Base-by-base conservation (phyloP, 306 rosid genomes). In the Trichosanthes truncata region DNA sequence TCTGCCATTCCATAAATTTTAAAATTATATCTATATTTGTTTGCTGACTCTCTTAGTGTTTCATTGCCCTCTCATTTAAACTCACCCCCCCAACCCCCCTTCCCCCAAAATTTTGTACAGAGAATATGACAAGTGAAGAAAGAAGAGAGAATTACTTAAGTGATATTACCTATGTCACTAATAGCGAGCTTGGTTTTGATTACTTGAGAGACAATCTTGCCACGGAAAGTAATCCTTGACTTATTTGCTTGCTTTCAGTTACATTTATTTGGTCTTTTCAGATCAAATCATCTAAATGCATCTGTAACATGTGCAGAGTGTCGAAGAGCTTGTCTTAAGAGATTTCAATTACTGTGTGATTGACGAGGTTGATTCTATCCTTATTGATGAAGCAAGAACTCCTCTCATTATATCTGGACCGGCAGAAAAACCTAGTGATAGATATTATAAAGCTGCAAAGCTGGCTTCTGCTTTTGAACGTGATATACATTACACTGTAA, bases 361-460 rank as follows among this genome's bases (percentile, higher is more conserved):
- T 84, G 99, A 95, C 59, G 99, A 95, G 93, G 97, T 95, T 77
- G 99, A 95, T 89, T 95, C 99, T 25, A 95, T 95, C 89, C 99
- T 95, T 74, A 87, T 95, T 68, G 99, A 95, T 74, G 99, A 95
- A 88, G 99, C 99, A 66, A 93, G 99, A 87, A 95, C 97, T 17
- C 97, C 99, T 78, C 99, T 93, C 79, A 95, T 95, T 76, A 93
- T 95, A 85, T 95, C 98, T 79, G 97, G 98, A 77, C 95, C 95
- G 69, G 97, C 98, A 23, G 98, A 95, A 81, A 92, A 89, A 84
- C 98, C 98, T 26, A 91, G 98, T 62, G 96, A 92, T 81, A 88
- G 84, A 23, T 95, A 94, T 86, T 89, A 88, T 79, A 92, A 91
- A 87, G 97, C 98, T 61, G 98, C 98, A 83, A 94, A 94, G 84